Evolutionary conservation across 148 eudicot species (phyloP), one percentile per base, ranked within the genome.

Genomic region (Diospyros kaki): DNA sequence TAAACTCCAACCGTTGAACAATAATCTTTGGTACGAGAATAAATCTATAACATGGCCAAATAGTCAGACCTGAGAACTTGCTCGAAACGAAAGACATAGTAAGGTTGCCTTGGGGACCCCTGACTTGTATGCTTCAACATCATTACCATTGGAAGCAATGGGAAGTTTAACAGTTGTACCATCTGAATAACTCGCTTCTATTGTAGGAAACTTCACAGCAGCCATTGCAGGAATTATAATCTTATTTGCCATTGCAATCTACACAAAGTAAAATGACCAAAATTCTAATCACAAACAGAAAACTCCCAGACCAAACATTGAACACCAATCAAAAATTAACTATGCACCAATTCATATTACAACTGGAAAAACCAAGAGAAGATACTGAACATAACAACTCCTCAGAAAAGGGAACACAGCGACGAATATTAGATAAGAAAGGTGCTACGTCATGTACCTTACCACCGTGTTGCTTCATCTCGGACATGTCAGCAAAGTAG

Each of bases 201-300:
- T 10, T 52, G 80, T 50, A 18, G 99, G 99, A 76, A 95, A 95
- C 86, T 95, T 95, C 62, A 86, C 83, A 12, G 99, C 96, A n/a
- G 77, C 84, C 68, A 87, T 85, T 58, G 88, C 93, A 9, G 97
- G 97, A 50, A 91, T 75, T 39, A 95, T 71, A 68, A 77, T 76
- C 90, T 93, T 87, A 79, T 84, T 91, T n/a, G 99, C 99, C 75
- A 66, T 72, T 50, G 90, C 88, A 83, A 95, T 84, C 99, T 95
- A 70, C 66, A 73, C 62, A 82, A 40, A 75, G 73, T 8, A 76
- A 68, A 42, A 81, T 73, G 73, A 59, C 9, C 74, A 73, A 63
- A 8, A 60, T 75, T 69, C n/a, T 66, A 73, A 64, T 72, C 59
- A 17, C 6, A 17, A 48, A 11, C 4, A 68, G 58, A 75, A 70